Percentiles rank a stretch among this genome's conserved stretches.
These are phyloP conservation scores for Lophiostoma macrostomum DNA, from an alignment of 495 filamentous ascomycete genomes.

Conservation along the genomic window DNA sequence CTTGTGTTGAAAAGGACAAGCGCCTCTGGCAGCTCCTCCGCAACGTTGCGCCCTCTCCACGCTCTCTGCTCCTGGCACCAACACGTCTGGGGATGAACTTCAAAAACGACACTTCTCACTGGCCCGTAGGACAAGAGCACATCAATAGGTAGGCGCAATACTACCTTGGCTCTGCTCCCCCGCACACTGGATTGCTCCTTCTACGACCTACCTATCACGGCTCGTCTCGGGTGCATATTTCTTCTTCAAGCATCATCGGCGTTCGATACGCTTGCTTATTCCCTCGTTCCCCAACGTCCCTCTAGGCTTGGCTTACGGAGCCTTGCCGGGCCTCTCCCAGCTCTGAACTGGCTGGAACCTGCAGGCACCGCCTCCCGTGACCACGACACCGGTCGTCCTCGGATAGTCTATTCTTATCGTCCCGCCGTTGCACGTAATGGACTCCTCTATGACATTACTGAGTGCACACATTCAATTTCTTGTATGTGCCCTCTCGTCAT, in stretches of 20 bases:
- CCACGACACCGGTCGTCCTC: conserved; percentile 19
- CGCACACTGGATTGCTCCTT: background rate
- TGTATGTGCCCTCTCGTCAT: conserved; percentile 34
- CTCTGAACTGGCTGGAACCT: conserved; percentile 18
- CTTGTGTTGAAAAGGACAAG: conserved; percentile 9
- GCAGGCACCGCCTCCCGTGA: conserved; percentile 22
- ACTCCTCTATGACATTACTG: conserved; percentile 39
- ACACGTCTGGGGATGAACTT: conserved; percentile 40
- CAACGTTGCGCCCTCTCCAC: conserved; percentile 2
- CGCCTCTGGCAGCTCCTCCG: background rate
- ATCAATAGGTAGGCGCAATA: conserved; percentile 34
- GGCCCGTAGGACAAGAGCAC: conserved; percentile 42
- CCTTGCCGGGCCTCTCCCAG: conserved; percentile 24
- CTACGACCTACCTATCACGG: conserved; percentile 9
- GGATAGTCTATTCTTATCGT: conserved; percentile 28
- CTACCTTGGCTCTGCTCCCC: background rate
- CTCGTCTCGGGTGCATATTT: conserved; percentile 21
- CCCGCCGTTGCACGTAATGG: conserved; percentile 33
- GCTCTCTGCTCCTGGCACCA: background rate
- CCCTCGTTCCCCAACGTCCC: conserved; percentile 16
- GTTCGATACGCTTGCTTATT: conserved; percentile 36
- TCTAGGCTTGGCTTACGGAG: conserved; percentile 26
- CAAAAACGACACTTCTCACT: conserved; percentile 38
- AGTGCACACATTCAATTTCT: conserved; percentile 42
- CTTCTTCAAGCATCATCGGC: conserved; percentile 19